These are phyloP conservation scores for Dioscorea zingiberensis DNA, from an alignment of 106 monocot species.

Conservation along the genomic window DNA sequence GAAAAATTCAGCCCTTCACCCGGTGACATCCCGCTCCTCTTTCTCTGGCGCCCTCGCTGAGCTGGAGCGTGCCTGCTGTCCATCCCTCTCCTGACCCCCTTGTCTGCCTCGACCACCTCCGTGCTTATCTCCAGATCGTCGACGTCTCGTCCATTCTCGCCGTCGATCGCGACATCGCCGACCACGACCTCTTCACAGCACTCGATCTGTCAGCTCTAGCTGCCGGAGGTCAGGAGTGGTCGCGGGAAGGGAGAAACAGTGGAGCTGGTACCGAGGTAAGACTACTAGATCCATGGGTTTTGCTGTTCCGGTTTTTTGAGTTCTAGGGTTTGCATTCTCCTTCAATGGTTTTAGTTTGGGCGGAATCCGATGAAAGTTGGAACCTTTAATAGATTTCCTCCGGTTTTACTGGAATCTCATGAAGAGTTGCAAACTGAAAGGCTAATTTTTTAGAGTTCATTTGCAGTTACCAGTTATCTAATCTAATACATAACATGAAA, in stretches of 20 bases:
- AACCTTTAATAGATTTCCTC: not conserved
- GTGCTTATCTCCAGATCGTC: too few species aligned
- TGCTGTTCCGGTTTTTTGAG: not conserved
- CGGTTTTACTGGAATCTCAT: not conserved
- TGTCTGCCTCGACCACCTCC: too few species aligned
- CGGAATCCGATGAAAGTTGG: conserved; percentile 1
- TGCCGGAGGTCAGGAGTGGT: conserved; percentile 13
- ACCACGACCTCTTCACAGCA: too few species aligned
- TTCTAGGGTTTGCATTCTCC: not conserved
- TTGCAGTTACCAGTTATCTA: too few species aligned
- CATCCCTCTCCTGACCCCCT: too few species aligned
- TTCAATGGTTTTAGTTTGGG: not conserved
- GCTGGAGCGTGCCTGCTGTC: too few species aligned
- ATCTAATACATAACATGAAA: too few species aligned
- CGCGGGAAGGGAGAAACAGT: not conserved
- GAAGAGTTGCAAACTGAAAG: not conserved
- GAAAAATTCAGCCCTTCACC: too few species aligned
- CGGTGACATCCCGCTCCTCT: too few species aligned
- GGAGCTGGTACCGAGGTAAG: conserved; percentile 17
- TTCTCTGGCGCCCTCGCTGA: too few species aligned
- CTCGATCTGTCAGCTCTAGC: conserved; percentile 61
- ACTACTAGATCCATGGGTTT: not conserved
- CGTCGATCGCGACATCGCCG: too few species aligned
- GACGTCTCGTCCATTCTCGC: too few species aligned
- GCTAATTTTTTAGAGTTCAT: not conserved